Percentiles rank a stretch among this genome's conserved stretches.
Evolutionary conservation across 1,284 basidiomycete species (phyloP).

Genomic region (Stereum hirsutum): DNA sequence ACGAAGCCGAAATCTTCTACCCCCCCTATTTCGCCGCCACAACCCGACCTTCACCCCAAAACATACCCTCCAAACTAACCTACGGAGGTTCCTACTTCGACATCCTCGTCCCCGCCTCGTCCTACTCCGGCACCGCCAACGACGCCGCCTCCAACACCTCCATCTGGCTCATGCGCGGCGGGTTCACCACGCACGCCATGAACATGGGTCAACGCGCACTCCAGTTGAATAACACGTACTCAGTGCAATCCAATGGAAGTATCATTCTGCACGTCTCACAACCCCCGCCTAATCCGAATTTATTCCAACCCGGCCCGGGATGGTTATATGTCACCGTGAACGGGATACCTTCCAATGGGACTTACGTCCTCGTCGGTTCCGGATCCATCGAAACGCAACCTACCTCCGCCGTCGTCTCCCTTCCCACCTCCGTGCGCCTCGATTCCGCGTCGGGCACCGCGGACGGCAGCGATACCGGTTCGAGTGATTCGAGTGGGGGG

Average conservation of each 20-base stretch:
- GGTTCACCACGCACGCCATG: conserved; percentile 93
- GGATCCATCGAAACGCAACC: conserved; percentile 70
- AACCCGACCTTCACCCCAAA: conserved; percentile 62
- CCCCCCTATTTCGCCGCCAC: conserved; percentile 74
- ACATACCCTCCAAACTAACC: conserved; percentile 62
- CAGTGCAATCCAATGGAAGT: conserved; percentile 68
- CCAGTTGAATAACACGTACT: conserved; percentile 76
- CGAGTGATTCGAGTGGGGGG: not conserved
- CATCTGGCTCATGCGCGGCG: conserved; percentile 76
- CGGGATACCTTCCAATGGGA: conserved; percentile 77
- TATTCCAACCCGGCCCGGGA: conserved; percentile 83
- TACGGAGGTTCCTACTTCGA: conserved; percentile 87
- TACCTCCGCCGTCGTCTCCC: conserved; percentile 23
- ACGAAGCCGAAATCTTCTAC: conserved; percentile 83
- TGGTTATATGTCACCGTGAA: conserved; percentile 74
- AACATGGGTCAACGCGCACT: conserved; percentile 83
- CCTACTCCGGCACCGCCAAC: conserved; percentile 62
- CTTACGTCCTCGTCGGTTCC: conserved; percentile 69
- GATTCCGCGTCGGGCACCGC: conserved; percentile 12
- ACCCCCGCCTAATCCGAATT: conserved; percentile 71
- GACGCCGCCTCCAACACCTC: conserved; percentile 70
- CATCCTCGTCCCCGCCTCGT: conserved; percentile 47
- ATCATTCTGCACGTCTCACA: conserved; percentile 72
- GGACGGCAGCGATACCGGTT: not conserved
- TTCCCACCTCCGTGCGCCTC: conserved; percentile 21